Conservation (phyloP, 2,329 filamentous ascomycete species). For the Venturia asperata region DNA sequence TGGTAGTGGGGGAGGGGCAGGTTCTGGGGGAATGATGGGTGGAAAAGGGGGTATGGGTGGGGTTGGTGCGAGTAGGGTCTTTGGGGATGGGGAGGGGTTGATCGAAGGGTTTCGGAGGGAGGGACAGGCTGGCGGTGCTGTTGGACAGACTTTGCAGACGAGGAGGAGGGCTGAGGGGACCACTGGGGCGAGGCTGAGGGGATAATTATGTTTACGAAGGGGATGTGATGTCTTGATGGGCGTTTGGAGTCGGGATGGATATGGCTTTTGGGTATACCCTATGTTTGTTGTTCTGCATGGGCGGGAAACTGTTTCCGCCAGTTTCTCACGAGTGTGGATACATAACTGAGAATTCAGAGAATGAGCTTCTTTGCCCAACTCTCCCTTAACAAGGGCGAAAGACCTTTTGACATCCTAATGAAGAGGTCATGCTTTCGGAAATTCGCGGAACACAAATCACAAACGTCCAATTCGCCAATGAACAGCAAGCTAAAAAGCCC, state of each 20-base stretch:
- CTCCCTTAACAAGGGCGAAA: too few relatives aligned
- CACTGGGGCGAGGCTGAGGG: conserved; percentile 13
- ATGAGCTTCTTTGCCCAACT: too few relatives aligned
- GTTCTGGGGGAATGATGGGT: background rate
- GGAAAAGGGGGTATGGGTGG: background rate
- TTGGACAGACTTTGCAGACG: conserved; percentile 4
- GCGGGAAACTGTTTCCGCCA: background rate
- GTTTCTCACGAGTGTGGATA: too few relatives aligned
- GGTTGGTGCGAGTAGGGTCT: background rate
- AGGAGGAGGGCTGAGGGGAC: conserved; percentile 17
- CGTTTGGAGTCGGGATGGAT: background rate
- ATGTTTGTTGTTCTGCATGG: background rate
- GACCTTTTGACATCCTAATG: too few relatives aligned
- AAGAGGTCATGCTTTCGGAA: too few relatives aligned
- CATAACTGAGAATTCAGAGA: too few relatives aligned
- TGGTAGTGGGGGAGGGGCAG: background rate
- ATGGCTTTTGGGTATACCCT: conserved; percentile 13
- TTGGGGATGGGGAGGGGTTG: background rate
- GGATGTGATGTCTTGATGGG: background rate
- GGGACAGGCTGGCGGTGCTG: background rate
- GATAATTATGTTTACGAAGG: background rate
- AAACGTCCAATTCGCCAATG: too few relatives aligned
- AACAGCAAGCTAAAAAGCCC: too few relatives aligned
- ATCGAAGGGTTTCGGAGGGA: background rate
- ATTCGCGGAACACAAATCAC: too few relatives aligned